phyloP scores from a whole-genome alignment of 2,329 filamentous ascomycete genomes.

The Beauveria pseudobassiana region DNA sequence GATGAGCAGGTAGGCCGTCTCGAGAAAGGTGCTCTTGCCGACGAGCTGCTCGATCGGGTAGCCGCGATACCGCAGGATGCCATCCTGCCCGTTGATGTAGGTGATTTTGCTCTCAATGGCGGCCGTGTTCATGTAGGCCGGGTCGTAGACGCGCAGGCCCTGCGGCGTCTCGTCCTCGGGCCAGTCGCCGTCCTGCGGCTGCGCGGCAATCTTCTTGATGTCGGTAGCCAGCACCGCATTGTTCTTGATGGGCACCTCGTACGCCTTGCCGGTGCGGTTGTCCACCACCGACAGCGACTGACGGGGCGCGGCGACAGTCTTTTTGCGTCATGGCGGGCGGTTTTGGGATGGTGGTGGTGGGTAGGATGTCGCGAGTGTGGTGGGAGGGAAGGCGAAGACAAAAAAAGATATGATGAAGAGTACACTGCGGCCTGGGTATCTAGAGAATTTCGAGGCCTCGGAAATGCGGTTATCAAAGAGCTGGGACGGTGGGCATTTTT shows the following conservation, averaged over 20 bases:
- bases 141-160: slow-evolving; percentile 42
- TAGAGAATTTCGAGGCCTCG: not conserved
- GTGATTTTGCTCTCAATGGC: slow-evolving; percentile 42
- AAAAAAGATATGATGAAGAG: not conserved
- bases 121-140: slow-evolving; percentile 47
- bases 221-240: slow-evolving; percentile 44
- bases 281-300: slow-evolving; percentile 37
- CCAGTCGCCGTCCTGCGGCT: slow-evolving; percentile 24
- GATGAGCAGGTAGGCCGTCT: slow-evolving; percentile 42
- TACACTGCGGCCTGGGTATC: not conserved
- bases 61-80: slow-evolving; percentile 43
- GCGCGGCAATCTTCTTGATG: slow-evolving; percentile 42
- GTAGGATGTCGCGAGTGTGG: not conserved
- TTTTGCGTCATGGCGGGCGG: slow-evolving; percentile 9
- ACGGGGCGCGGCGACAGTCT: slow-evolving; percentile 14
- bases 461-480: not conserved
- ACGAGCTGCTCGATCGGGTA: slow-evolving; percentile 45
- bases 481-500: not conserved
- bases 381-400: not conserved
- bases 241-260: slow-evolving; percentile 41
- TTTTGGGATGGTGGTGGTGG: not conserved
- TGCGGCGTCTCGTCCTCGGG: slow-evolving; percentile 39
- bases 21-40: slow-evolving; percentile 40
- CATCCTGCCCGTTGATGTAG: slow-evolving; percentile 45
- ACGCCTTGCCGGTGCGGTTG: slow-evolving; percentile 40